phyloP scores from a whole-genome alignment of 73 alveolate genomes.

The Paramecium bursaria region DNA sequence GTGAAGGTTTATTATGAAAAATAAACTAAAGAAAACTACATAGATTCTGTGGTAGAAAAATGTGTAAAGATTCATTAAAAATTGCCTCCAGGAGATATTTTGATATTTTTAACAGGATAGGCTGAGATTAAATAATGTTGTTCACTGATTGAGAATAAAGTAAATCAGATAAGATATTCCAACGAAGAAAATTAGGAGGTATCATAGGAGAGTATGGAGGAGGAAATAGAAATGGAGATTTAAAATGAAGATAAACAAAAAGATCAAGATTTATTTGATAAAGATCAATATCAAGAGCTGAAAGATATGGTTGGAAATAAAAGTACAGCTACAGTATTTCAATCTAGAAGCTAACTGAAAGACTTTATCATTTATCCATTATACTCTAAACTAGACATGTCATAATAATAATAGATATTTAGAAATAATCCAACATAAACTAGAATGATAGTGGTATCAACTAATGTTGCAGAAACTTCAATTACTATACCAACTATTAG shows the following conservation, averaged over 20 bases:
- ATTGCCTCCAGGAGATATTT: constrained; percentile 95
- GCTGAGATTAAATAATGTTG: constrained; percentile 92
- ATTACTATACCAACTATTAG: constrained; percentile 96
- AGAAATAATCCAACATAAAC: constrained; percentile 80
- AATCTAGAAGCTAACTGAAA: constrained; percentile 53
- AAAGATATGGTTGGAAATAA: constrained; percentile 67
- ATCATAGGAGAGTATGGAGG: constrained; percentile 60
- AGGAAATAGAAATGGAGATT: constrained; percentile 28
- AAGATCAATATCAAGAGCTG: constrained; percentile 70
- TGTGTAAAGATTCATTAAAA: constrained; percentile 90
- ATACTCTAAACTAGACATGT: constrained; percentile 88
- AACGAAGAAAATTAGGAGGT: constrained; percentile 40
- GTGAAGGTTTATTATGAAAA: constrained; percentile 89
- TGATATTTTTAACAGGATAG: constrained; percentile 95
- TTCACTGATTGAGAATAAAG: constrained; percentile 80
- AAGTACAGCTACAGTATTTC: constrained; percentile 74
- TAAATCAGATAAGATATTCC: constrained; percentile 66
- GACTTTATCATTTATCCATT: constrained; percentile 75
- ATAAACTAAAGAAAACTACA: constrained; percentile 90
- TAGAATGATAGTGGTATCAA: constrained; percentile 92
- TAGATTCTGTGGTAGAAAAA: constrained; percentile 93
- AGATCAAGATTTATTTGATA: constrained; percentile 70
- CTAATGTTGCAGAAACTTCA: constrained; percentile 99
- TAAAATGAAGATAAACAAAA: constrained; percentile 63
- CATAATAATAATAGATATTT: constrained; percentile 89